phyloP scores from a whole-genome alignment of 306 rosid genomes.

The Mimosa bimucronata region DNA sequence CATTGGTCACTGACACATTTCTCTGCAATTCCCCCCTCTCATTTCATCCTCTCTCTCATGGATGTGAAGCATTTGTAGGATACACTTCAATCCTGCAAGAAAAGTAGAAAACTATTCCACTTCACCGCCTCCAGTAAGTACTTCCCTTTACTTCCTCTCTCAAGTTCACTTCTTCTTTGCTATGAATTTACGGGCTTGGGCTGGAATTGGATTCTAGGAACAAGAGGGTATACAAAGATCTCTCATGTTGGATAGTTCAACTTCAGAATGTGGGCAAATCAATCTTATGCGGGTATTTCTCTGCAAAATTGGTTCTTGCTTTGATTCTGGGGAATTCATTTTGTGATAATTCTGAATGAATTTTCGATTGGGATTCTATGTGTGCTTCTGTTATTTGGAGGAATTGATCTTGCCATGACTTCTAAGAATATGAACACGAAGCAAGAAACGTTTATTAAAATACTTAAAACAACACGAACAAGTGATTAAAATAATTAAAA shows the following conservation, averaged over 20 bases:
- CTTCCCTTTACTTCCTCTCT: not conserved
- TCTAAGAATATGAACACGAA: no score
- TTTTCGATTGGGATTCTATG: no score
- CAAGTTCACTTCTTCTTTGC: not conserved
- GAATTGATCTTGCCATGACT: no score
- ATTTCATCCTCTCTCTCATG: constrained; percentile 41
- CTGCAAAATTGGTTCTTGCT: no score
- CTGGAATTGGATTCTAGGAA: constrained; percentile 59
- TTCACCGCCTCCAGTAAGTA: constrained; percentile 66
- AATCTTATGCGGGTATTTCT: constrained; percentile 44
- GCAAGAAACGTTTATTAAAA: no score
- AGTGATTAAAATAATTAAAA: no score
- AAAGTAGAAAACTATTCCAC: constrained; percentile 78
- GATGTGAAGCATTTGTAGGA: constrained; percentile 87
- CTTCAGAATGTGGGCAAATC: constrained; percentile 70
- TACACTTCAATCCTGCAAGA: constrained; percentile 86
- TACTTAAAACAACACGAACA: no score
- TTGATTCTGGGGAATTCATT: no score
- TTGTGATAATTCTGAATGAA: no score
- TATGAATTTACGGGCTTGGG: constrained; percentile 15
- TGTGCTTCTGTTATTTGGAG: no score
- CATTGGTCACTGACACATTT: no score
- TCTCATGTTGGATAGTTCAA: constrained; percentile 89
- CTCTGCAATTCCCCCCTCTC: not conserved
- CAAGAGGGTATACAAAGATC: constrained; percentile 80